These are phyloP conservation scores for Buddleja alternifolia DNA, from an alignment of 257 asterid species.

Conservation along the genomic window DNA sequence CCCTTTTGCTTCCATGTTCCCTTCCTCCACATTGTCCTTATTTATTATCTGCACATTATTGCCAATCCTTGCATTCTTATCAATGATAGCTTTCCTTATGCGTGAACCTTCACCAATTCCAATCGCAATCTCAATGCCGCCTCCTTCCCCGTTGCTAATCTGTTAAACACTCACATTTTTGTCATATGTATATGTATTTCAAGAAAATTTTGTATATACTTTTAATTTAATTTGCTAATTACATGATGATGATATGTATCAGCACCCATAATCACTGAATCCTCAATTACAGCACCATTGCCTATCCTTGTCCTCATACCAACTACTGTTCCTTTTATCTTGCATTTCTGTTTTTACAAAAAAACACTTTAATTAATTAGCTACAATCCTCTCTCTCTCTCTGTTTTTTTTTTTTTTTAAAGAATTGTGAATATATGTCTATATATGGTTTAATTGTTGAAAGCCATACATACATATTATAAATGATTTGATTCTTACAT, in stretches of 20 bases:
- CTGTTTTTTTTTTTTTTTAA: too few species aligned
- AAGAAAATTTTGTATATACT: neutral
- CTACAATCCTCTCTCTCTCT: too few species aligned
- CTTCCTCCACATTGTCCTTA: slow-evolving; percentile 71
- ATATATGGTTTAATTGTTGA: too few species aligned
- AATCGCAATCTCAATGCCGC: slow-evolving; percentile 42
- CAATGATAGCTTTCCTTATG: slow-evolving; percentile 70
- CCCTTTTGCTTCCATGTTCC: slow-evolving; percentile 65
- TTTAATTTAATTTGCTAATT: too few species aligned
- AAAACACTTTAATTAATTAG: neutral
- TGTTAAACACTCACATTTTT: too few species aligned
- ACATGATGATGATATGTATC: slow-evolving; percentile 73
- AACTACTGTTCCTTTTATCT: slow-evolving; percentile 68
- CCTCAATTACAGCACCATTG: slow-evolving; percentile 67
- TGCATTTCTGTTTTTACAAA: slow-evolving; percentile 62
- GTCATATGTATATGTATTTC: too few species aligned
- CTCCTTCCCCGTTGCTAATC: slow-evolving; percentile 28
- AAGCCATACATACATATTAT: too few species aligned
- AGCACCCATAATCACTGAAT: slow-evolving; percentile 80
- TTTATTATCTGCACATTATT: slow-evolving; percentile 78
- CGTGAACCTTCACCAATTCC: slow-evolving; percentile 81
- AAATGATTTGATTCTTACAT: slow-evolving; percentile 47
- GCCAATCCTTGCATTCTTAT: slow-evolving; percentile 86
- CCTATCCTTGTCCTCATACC: slow-evolving; percentile 79
- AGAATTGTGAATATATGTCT: too few species aligned